A percentile compares a stretch with the other conserved stretches of the same genome.
phyloP scores from a whole-genome alignment of 495 filamentous ascomycete genomes.

The Penicillium bovifimosum region DNA sequence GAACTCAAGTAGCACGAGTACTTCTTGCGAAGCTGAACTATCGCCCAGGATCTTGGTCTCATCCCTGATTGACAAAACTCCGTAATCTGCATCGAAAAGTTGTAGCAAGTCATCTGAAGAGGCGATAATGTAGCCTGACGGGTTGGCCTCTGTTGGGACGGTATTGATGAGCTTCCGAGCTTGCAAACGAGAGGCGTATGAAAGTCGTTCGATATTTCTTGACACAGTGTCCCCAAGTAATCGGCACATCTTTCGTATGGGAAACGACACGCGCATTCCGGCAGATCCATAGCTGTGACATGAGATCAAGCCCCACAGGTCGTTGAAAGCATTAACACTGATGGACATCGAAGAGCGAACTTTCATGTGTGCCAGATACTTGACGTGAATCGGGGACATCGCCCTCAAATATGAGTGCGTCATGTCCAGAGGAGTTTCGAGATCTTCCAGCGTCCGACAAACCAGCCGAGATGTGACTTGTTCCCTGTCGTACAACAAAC shows the following conservation, averaged over 20 bases:
- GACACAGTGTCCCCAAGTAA: conserved; percentile 83
- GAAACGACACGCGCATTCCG: conserved; percentile 87
- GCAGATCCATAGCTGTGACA: conserved; percentile 79
- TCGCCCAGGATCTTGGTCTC: conserved; percentile 85
- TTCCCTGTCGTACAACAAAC: conserved; percentile 36
- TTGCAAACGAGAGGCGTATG: conserved; percentile 78
- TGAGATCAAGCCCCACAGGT: conserved; percentile 86
- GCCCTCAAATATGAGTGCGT: conserved; percentile 82
- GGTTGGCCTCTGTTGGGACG: conserved; percentile 73
- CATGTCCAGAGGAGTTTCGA: conserved; percentile 76
- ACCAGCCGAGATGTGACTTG: conserved; percentile 63
- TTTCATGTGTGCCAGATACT: conserved; percentile 86
- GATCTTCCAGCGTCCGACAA: conserved; percentile 68
- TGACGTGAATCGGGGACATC: conserved; percentile 81
- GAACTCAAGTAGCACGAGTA: conserved; percentile 81
- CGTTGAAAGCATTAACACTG: conserved; percentile 77
- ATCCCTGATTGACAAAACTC: conserved; percentile 75
- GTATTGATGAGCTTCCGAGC: conserved; percentile 37
- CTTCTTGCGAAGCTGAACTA: conserved; percentile 72
- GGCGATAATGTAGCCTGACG: conserved; percentile 88
- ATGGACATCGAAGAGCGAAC: conserved; percentile 93
- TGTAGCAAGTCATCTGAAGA: conserved; percentile 83
- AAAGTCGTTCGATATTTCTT: conserved; percentile 82
- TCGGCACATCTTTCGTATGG: conserved; percentile 91
- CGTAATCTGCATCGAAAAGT: conserved; percentile 85